Base-by-base conservation (phyloP, 441 rosid genomes). In the Erodium moschatum region DNA sequence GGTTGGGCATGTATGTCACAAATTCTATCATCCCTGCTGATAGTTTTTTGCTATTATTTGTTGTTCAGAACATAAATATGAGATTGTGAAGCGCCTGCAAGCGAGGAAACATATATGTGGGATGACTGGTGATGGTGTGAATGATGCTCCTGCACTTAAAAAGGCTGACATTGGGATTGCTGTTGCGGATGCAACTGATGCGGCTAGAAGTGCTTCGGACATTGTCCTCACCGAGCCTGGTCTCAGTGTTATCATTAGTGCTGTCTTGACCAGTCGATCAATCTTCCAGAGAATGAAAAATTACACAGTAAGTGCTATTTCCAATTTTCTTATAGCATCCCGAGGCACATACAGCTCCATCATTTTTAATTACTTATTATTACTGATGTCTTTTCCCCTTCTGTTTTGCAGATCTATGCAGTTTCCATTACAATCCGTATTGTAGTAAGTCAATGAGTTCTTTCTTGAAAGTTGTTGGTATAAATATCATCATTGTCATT, bases 41-140 rank as follows among this genome's bases (percentile, higher is more conserved):
- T 18, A 29, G 15, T 33, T 63, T 61, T 67, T 73, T 69, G 27
- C 67, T 16, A 8, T 68, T 74, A 12, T 70, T 67, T 67, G 67
- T 69, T 72, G 67, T 69, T 72, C 89, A 91, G 98, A 94, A 81
- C 97, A 94, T 82, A 94, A 94, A 70, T 91, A 89, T 72, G 97
- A 94, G 87, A 94, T 91, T 50, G 96, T 94, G 65, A 91, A 91
- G 75, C 85, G 97, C 11, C 69, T 94, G 77, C 98, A 94, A 89
- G 97, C 96, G 2, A 88, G 93, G 82, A 94, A 88, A 70, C 97
- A 94, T 74, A 87, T 91, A 5, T 91, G 97, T 79, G 98, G 98
- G 27, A 94, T 94, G 98, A 94, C 98, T 18, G 97, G 98, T 67
- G 98, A 94, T 82, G 98, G 98, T 73, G 98, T 94, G 48, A 94